Percentiles rank a stretch among this genome's conserved stretches.
These are phyloP conservation scores for Sabuloglossum arenarium DNA, from an alignment of 495 filamentous ascomycete species.

Conservation along the genomic window DNA sequence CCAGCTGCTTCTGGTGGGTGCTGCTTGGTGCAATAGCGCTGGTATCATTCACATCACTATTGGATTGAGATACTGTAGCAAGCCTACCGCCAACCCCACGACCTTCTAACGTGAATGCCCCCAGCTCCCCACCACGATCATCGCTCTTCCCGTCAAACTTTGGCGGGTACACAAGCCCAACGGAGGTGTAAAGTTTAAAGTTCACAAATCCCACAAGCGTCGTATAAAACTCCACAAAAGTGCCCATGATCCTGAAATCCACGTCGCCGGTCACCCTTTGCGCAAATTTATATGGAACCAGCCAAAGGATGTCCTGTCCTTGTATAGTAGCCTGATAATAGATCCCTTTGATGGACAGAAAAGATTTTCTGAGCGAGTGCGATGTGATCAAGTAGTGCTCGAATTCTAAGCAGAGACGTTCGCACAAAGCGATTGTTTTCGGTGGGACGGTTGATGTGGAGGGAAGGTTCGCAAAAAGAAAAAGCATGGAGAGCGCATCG, in stretches of 20 bases:
- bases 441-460: slow-evolving; percentile 67
- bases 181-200: slow-evolving; percentile 73
- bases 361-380: slow-evolving; percentile 79
- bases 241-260: slow-evolving; percentile 97
- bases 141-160: slow-evolving; percentile 78
- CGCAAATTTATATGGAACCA: slow-evolving; percentile 93
- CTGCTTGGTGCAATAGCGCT: slow-evolving; percentile 15
- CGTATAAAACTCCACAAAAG: slow-evolving; percentile 96
- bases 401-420: slow-evolving; percentile 81
- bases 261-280: slow-evolving; percentile 81
- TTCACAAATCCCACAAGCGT: slow-evolving; percentile 91
- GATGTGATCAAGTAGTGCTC: slow-evolving; percentile 89
- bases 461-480: slow-evolving; percentile 92
- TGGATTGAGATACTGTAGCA: not conserved
- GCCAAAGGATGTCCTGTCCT: slow-evolving; percentile 93
- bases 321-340: slow-evolving; percentile 98
- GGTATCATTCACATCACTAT: not conserved
- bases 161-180: slow-evolving; percentile 84
- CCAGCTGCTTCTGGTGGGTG: slow-evolving; percentile 5
- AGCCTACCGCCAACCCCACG: slow-evolving; percentile 25
- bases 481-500: slow-evolving; percentile 89
- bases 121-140: slow-evolving; percentile 71
- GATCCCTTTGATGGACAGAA: slow-evolving; percentile 96
- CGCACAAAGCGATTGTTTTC: slow-evolving; percentile 84
- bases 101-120: slow-evolving; percentile 75